These are phyloP conservation scores for Solanum piurae DNA, from an alignment of 257 asterid genomes.

Conservation along the genomic window DNA sequence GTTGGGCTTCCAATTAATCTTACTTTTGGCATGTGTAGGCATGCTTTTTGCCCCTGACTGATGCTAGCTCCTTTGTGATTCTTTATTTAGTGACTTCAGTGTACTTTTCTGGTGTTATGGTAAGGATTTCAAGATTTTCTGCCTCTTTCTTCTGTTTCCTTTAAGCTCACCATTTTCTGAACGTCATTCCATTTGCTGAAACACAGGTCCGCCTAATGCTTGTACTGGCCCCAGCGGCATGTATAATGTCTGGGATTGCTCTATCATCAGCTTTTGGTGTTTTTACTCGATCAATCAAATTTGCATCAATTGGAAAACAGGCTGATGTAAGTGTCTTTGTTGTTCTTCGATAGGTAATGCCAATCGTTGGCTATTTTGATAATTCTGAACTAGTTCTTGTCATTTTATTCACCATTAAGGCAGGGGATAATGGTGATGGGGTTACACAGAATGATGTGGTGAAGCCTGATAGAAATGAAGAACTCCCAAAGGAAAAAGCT, in stretches of 20 bases:
- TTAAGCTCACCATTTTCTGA: not conserved
- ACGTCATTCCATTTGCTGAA: conserved; percentile 4
- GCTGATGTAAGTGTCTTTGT: conserved; percentile 38
- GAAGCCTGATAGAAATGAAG: conserved; percentile 64
- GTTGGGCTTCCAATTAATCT: not conserved
- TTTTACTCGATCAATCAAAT: conserved; percentile 77
- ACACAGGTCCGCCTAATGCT: conserved; percentile 95
- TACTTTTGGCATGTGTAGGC: conserved; percentile 52
- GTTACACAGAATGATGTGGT: conserved; percentile 28
- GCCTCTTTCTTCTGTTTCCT: not conserved
- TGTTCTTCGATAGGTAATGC: not conserved
- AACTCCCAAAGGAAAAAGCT: conserved; percentile 52
- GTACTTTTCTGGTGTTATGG: conserved; percentile 99
- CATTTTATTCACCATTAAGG: conserved; percentile 34
- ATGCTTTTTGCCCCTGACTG: conserved; percentile 91
- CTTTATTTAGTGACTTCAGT: conserved; percentile 95
- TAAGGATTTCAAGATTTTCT: conserved; percentile 14
- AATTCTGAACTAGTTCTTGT: not conserved
- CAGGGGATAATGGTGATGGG: conserved; percentile 49
- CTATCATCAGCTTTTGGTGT: conserved; percentile 90
- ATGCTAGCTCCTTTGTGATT: conserved; percentile 92
- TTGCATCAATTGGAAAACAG: conserved; percentile 37
- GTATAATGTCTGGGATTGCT: conserved; percentile 99
- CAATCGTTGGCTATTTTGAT: not conserved
- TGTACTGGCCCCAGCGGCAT: conserved; percentile 99